phyloP scores from a whole-genome alignment of 352 stramenopile genomes.

The Phytopythium oedochilum region DNA sequence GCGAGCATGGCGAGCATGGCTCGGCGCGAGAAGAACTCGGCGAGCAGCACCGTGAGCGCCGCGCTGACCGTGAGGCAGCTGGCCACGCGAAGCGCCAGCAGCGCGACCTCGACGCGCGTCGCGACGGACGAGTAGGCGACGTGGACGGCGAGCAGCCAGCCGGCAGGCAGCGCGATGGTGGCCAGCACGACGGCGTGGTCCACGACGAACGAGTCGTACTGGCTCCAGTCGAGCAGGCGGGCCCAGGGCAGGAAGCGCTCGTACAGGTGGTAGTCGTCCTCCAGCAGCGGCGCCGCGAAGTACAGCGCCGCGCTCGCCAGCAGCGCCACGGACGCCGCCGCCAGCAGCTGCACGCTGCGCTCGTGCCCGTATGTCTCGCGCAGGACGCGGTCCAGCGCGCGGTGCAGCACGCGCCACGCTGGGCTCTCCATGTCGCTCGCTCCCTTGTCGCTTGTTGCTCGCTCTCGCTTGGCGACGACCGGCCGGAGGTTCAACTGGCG shows the following conservation, averaged over 20 bases:
- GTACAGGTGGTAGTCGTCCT: conserved; percentile 51
- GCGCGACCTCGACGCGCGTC: conserved; percentile 39
- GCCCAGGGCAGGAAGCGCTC: conserved; percentile 46
- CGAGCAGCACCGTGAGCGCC: conserved; percentile 68
- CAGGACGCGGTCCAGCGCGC: conserved; percentile 33
- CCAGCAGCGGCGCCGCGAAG: conserved; percentile 46
- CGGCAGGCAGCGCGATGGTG: conserved; percentile 52
- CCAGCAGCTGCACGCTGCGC: conserved; percentile 51
- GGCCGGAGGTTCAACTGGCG: background rate
- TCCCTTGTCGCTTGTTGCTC: background rate
- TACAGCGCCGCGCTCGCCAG: conserved; percentile 48
- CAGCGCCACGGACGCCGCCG: conserved; percentile 34
- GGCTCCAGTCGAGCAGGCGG: conserved; percentile 47
- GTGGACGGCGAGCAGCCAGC: conserved; percentile 66
- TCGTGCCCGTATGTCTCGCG: conserved; percentile 53
- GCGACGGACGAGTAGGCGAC: conserved; percentile 50
- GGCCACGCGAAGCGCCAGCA: conserved; percentile 53
- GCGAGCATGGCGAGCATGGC: conserved; percentile 68
- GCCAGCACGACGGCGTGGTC: conserved; percentile 67
- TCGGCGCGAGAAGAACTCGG: conserved; percentile 69
- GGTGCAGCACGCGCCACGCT: conserved; percentile 17
- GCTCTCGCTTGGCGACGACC: background rate
- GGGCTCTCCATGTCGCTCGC: background rate
- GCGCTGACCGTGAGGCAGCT: conserved; percentile 62
- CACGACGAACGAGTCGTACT: conserved; percentile 71